Conservation (phyloP, 306 rosid genomes). For the Inga leiocalycina region DNA sequence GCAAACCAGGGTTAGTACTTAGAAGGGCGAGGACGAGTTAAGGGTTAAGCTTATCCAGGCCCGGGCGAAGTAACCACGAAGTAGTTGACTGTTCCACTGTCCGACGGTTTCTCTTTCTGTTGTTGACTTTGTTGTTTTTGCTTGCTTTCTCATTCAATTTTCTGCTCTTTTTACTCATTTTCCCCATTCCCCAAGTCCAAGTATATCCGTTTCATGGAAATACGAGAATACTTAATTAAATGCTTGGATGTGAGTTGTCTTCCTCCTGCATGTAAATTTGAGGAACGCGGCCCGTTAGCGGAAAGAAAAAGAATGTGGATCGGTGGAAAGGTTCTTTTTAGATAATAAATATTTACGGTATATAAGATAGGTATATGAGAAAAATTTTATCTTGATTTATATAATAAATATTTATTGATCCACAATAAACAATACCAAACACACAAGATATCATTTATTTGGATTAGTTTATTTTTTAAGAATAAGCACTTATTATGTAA, state of each 20-base stretch:
- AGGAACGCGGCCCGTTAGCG: no score
- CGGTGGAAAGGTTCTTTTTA: rapidly evolving
- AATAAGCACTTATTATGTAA: no score
- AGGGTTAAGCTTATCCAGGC: not conserved
- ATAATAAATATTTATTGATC: no score
- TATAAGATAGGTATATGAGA: no score
- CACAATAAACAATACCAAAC: no score
- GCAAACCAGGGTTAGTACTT: not conserved
- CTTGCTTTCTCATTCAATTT: not conserved
- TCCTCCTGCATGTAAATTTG: not conserved
- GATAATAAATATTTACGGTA: no score
- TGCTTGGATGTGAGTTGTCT: not conserved
- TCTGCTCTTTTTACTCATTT: not conserved
- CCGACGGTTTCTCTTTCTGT: not conserved
- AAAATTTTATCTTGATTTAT: no score
- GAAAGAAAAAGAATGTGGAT: no score
- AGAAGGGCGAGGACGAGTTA: not conserved
- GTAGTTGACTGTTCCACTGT: not conserved
- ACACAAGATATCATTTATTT: no score
- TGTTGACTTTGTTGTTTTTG: not conserved
- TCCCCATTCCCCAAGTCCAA: not conserved
- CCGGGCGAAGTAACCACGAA: not conserved
- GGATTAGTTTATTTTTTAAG: no score
- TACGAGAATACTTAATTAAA: not conserved
- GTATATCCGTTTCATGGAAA: not conserved